Evolutionary conservation across 768 basidiomycete genomes (phyloP).

Genomic region (Tephrocybe sp.): DNA sequence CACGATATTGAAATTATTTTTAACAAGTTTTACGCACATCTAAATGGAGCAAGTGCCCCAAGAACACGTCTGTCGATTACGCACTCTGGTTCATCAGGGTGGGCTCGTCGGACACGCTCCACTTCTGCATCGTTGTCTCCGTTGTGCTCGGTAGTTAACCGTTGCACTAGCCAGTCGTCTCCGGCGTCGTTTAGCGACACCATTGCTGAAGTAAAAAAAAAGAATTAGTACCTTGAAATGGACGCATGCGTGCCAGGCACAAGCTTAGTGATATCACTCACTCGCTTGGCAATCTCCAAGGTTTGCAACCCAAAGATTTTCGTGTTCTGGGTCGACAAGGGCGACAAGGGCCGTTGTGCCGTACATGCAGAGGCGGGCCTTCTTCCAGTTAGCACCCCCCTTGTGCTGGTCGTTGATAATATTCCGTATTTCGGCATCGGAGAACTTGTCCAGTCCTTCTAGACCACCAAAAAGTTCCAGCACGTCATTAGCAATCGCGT

Average conservation of each 20-base stretch:
- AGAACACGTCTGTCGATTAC: slow-evolving; percentile 67
- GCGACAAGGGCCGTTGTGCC: slow-evolving; percentile 78
- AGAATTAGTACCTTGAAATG: neutral
- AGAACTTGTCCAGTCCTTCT: slow-evolving; percentile 46
- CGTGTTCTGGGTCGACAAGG: slow-evolving; percentile 66
- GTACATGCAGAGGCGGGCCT: slow-evolving; percentile 73
- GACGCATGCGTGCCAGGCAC: slow-evolving; percentile 2
- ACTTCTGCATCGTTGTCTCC: slow-evolving; percentile 69
- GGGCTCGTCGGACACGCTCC: slow-evolving; percentile 59
- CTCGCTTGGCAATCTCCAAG: slow-evolving; percentile 81
- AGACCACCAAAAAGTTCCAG: slow-evolving; percentile 62
- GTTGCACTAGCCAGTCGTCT: slow-evolving; percentile 58
- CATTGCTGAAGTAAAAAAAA: slow-evolving; percentile 39
- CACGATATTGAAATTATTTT: slow-evolving; percentile 15
- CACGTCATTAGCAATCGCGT: slow-evolving; percentile 67
- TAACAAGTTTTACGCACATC: slow-evolving; percentile 51
- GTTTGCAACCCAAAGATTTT: slow-evolving; percentile 78
- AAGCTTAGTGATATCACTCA: slow-evolving; percentile 32
- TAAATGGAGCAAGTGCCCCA: slow-evolving; percentile 75
- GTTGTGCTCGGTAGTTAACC: slow-evolving; percentile 69
- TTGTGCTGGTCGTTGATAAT: slow-evolving; percentile 65
- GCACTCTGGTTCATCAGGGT: slow-evolving; percentile 71
- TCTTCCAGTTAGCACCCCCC: slow-evolving; percentile 61
- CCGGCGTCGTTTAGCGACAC: slow-evolving; percentile 43
- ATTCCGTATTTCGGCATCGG: slow-evolving; percentile 54